A percentile compares a stretch with the other conserved stretches of the same genome.
Evolutionary conservation across 2,329 filamentous ascomycete genomes (phyloP).

Genomic region (Didymella arachidicola): DNA sequence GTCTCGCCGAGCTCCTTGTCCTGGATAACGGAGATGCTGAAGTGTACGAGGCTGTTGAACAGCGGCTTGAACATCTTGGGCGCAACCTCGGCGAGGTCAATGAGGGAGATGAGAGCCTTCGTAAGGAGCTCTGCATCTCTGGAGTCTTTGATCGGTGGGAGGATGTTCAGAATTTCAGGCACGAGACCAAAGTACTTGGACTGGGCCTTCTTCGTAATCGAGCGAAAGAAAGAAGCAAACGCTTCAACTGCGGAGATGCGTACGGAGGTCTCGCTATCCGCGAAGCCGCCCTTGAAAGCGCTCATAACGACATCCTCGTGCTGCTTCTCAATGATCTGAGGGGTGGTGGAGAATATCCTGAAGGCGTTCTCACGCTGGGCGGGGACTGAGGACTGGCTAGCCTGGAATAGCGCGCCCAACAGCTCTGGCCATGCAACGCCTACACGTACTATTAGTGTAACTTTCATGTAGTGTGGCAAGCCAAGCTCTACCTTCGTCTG

Average conservation of each 20-base stretch:
- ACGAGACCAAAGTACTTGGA: slow-evolving; percentile 86
- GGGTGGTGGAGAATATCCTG: slow-evolving; percentile 93
- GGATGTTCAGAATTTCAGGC: slow-evolving; percentile 90
- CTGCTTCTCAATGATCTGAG: slow-evolving; percentile 93
- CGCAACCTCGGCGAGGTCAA: slow-evolving; percentile 91
- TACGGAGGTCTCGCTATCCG: slow-evolving; percentile 83
- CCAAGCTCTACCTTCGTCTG: slow-evolving; percentile 77
- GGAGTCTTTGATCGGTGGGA: slow-evolving; percentile 91
- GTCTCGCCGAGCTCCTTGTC: slow-evolving; percentile 94
- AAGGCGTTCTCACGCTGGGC: slow-evolving; percentile 92
- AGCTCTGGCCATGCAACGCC: slow-evolving; percentile 90
- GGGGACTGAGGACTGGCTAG: slow-evolving; percentile 84
- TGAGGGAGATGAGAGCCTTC: slow-evolving; percentile 86
- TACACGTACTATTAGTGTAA: slow-evolving; percentile 47
- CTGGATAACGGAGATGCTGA: slow-evolving; percentile 91
- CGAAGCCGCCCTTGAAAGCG: slow-evolving; percentile 91
- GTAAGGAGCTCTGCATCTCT: slow-evolving; percentile 90
- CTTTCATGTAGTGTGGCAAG: neutral
- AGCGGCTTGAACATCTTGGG: slow-evolving; percentile 97
- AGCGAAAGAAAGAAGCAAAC: slow-evolving; percentile 95
- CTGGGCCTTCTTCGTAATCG: slow-evolving; percentile 85
- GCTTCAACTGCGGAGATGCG: slow-evolving; percentile 95
- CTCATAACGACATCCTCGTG: slow-evolving; percentile 89
- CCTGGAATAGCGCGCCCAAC: slow-evolving; percentile 82
- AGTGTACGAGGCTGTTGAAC: slow-evolving; percentile 92